Evolutionary conservation across 164 flowering plant species (phyloP).

Genomic region (Tetracentron sinense): DNA sequence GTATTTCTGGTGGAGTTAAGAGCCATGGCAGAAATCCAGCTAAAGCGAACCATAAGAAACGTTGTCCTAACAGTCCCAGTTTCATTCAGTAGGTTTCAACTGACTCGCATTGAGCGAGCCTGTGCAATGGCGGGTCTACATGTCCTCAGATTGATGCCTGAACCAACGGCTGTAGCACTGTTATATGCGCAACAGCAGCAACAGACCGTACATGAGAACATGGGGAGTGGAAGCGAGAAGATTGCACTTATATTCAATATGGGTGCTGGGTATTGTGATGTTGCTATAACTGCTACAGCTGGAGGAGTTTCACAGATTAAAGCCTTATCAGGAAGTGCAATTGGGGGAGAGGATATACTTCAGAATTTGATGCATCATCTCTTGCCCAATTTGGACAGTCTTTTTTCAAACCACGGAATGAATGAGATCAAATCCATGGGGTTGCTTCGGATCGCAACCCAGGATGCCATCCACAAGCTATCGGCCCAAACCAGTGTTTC

Average conservation of each 20-base stretch:
- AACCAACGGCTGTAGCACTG: constrained; percentile 88
- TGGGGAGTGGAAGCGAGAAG: constrained; percentile 80
- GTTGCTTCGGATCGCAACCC: constrained; percentile 67
- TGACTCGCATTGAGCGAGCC: constrained; percentile 75
- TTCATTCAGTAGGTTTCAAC: constrained; percentile 82
- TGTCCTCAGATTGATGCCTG: constrained; percentile 85
- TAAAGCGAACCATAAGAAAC: constrained; percentile 58
- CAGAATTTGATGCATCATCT: constrained; percentile 69
- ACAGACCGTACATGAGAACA: constrained; percentile 47
- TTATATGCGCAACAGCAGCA: constrained; percentile 87
- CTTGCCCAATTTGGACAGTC: constrained; percentile 45
- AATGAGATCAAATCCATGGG: constrained; percentile 61
- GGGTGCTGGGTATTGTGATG: constrained; percentile 92
- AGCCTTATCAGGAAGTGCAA: constrained; percentile 59
- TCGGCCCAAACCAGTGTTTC: constrained; percentile 44
- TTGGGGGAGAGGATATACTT: constrained; percentile 88
- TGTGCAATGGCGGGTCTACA: constrained; percentile 98
- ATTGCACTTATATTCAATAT: constrained; percentile 75
- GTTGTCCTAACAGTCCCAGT: constrained; percentile 81
- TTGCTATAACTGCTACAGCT: constrained; percentile 76
- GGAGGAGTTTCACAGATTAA: constrained; percentile 95
- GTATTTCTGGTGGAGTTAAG: constrained; percentile 70
- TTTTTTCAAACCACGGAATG: constrained; percentile 44
- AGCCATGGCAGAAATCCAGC: constrained; percentile 63
- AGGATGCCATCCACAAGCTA: constrained; percentile 79